These are phyloP conservation scores for Claviceps spartinae DNA, from an alignment of 2,329 filamentous ascomycete genomes.

Conservation along the genomic window DNA sequence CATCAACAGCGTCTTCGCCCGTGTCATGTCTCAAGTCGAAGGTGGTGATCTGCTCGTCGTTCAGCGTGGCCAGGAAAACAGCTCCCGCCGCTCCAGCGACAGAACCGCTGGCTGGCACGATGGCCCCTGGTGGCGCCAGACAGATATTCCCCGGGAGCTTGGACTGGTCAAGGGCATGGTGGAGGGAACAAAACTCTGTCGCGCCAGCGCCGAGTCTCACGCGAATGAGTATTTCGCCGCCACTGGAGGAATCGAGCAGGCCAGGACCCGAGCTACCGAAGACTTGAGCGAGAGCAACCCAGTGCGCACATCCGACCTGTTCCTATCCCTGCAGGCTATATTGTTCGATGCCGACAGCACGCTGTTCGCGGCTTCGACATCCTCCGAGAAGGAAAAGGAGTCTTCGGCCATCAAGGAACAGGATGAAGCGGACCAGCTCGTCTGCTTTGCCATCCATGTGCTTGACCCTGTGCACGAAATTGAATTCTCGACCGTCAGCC, in stretches of 20 bases:
- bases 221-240: conserved; percentile 70
- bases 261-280: conserved; percentile 67
- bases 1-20: conserved; percentile 80
- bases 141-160: conserved; percentile 56
- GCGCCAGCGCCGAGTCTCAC: conserved; percentile 80
- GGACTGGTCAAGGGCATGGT: conserved; percentile 66
- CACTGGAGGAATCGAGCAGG: conserved; percentile 66
- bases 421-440: conserved; percentile 43
- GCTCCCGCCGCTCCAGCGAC: conserved; percentile 49
- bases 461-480: conserved; percentile 87
- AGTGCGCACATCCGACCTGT: conserved; percentile 84
- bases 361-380: conserved; percentile 50
- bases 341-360: conserved; percentile 47
- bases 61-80: conserved; percentile 80
- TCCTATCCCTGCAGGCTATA: conserved; percentile 88
- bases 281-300: conserved; percentile 74
- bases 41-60: conserved; percentile 89
- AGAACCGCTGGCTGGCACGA: conserved; percentile 67
- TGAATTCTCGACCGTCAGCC: conserved; percentile 69
- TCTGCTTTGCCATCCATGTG: conserved; percentile 66
- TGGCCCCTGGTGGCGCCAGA: conserved; percentile 88
- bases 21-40: conserved; percentile 98
- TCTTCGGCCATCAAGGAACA: conserved; percentile 37
- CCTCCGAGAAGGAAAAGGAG: conserved; percentile 40
- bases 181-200: conserved; percentile 82